Conservation (phyloP, 1,139 yeast genomes). For the Yamadazyma atmosphaerica region DNA sequence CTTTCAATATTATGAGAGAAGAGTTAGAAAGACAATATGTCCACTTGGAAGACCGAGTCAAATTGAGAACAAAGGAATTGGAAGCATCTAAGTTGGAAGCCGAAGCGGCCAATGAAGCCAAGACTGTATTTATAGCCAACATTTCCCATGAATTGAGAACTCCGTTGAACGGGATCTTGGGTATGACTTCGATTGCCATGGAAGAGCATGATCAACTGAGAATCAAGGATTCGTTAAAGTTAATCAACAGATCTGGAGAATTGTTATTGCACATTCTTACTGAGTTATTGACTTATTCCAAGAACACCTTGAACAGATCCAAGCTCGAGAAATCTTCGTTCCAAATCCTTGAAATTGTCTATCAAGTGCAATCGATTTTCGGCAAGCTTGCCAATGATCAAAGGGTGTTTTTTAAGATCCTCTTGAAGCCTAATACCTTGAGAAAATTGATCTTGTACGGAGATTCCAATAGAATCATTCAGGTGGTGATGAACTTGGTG, state of each 20-base stretch:
- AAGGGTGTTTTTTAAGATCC: slow-evolving; percentile 60
- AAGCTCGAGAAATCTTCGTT: slow-evolving; percentile 80
- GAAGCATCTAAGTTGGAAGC: slow-evolving; percentile 89
- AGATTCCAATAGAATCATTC: slow-evolving; percentile 84
- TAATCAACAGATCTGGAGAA: slow-evolving; percentile 88
- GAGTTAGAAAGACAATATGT: slow-evolving; percentile 82
- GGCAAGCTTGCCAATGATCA: slow-evolving; percentile 81
- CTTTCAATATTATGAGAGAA: slow-evolving; percentile 89
- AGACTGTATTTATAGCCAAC: slow-evolving; percentile 91
- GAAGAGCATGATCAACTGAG: slow-evolving; percentile 71
- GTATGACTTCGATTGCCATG: slow-evolving; percentile 93
- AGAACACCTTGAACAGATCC: slow-evolving; percentile 85
- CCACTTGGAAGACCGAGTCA: slow-evolving; percentile 86
- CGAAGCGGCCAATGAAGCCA: slow-evolving; percentile 92
- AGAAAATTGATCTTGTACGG: slow-evolving; percentile 72
- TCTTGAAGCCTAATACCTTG: slow-evolving; percentile 58
- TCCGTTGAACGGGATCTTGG: slow-evolving; percentile 92
- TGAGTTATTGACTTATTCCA: slow-evolving; percentile 84
- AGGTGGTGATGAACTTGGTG: slow-evolving; percentile 82
- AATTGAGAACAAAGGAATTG: slow-evolving; percentile 80
- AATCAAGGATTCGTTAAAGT: slow-evolving; percentile 64
- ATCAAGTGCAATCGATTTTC: slow-evolving; percentile 86
- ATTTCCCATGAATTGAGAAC: slow-evolving; percentile 94
- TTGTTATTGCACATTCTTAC: slow-evolving; percentile 81
- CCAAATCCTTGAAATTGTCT: slow-evolving; percentile 69